Evolutionary conservation across 2,329 filamentous ascomycete genomes (phyloP).

Genomic region (Ophiocordyceps camponoti-saundersi): DNA sequence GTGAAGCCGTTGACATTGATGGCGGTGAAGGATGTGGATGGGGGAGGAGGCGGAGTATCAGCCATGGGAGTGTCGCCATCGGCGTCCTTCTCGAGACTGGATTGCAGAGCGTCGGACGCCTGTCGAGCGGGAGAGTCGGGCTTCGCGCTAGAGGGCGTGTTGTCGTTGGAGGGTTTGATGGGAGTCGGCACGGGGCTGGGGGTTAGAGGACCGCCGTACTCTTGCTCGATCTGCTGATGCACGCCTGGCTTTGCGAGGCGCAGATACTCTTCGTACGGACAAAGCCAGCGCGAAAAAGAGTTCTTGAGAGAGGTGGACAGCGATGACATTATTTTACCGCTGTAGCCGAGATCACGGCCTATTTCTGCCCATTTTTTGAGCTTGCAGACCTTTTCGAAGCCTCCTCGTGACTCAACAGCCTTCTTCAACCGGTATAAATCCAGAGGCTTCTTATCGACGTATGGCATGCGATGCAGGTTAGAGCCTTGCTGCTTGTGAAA

Average conservation of each 20-base stretch:
- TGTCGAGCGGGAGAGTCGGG: conserved; percentile 51
- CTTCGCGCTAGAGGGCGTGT: conserved; percentile 39
- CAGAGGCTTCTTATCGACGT: conserved; percentile 91
- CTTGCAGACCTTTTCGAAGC: conserved; percentile 94
- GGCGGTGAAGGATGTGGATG: conserved; percentile 43
- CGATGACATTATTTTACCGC: conserved; percentile 98
- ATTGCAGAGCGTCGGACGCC: conserved; percentile 35
- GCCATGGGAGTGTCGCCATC: conserved; percentile 31
- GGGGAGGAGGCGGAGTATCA: conserved; percentile 24
- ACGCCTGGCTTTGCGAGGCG: conserved; percentile 82
- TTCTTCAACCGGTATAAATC: conserved; percentile 95
- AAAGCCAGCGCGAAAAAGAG: conserved; percentile 92
- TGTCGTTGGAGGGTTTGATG: conserved; percentile 45
- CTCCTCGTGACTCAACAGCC: conserved; percentile 83
- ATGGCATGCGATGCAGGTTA: conserved; percentile 84
- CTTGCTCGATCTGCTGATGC: conserved; percentile 86
- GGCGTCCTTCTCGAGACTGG: conserved; percentile 25
- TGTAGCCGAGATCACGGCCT: conserved; percentile 88
- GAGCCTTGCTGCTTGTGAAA: conserved; percentile 95
- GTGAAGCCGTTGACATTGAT: conserved; percentile 50
- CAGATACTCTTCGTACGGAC: conserved; percentile 91
- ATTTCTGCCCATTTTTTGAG: conserved; percentile 99
- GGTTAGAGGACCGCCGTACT: conserved; percentile 83
- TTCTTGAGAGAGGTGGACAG: conserved; percentile 96
- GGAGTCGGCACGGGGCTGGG: conserved; percentile 55